phyloP scores from a whole-genome alignment of 176 grass and related monocot genomes.

The Alloteropsis semialata region DNA sequence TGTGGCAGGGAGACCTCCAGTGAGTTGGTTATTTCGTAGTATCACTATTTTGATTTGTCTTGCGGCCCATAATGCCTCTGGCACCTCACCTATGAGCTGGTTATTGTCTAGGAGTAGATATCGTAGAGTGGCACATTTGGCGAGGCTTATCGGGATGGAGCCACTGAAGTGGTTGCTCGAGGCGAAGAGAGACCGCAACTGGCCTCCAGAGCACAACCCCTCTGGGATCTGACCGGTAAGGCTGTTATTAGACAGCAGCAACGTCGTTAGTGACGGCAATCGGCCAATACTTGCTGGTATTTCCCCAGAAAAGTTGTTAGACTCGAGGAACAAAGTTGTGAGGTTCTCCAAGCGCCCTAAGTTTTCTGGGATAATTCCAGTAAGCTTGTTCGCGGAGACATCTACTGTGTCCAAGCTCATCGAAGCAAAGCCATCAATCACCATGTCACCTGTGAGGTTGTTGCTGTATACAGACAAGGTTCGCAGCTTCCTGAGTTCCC shows the following conservation, averaged over 20 bases:
- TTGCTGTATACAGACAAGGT: slow-evolving; percentile 37
- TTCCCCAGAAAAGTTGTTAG: no score
- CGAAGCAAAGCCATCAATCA: slow-evolving; percentile 21
- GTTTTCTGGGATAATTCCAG: slow-evolving; percentile 48
- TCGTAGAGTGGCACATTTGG: slow-evolving; percentile 25
- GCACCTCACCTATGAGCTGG: slow-evolving; percentile 52
- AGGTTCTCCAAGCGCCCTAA: slow-evolving; percentile 52
- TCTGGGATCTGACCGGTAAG: slow-evolving; percentile 52
- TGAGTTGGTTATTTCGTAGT: slow-evolving; percentile 43
- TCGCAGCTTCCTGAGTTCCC: slow-evolving; percentile 40
- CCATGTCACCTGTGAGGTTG: slow-evolving; percentile 30
- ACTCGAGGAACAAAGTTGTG: no score
- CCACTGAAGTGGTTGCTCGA: not conserved
- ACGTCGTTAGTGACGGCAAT: no score
- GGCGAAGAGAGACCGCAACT: slow-evolving; percentile 7
- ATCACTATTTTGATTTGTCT: not conserved
- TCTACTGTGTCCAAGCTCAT: slow-evolving; percentile 45
- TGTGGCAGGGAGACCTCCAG: slow-evolving; percentile 25
- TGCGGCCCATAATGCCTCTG: slow-evolving; percentile 41
- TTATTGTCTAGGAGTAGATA: slow-evolving; percentile 22
- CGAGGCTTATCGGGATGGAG: slow-evolving; percentile 45
- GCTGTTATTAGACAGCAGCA: slow-evolving; percentile 36
- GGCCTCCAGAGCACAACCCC: slow-evolving; percentile 36
- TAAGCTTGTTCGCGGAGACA: slow-evolving; percentile 35
- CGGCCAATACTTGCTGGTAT: no score